Percentiles rank a stretch among this genome's conserved stretches.
Conservation (phyloP, 768 basidiomycete species). For the Panaeolus papilionaceus region DNA sequence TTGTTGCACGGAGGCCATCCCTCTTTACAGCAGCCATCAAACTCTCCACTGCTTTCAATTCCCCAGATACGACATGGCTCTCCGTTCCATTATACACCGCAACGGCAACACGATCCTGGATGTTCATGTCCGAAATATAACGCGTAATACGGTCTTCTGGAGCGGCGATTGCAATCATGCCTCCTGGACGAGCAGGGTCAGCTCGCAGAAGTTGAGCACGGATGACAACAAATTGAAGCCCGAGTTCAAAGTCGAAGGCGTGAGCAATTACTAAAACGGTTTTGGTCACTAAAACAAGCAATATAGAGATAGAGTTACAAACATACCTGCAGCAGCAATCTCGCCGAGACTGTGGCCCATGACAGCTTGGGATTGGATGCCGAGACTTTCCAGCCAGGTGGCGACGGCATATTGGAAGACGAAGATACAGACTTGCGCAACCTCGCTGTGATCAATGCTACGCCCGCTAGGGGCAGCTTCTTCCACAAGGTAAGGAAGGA, state of each 20-base stretch:
- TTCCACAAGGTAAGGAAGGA: constrained; percentile 37
- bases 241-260: constrained; percentile 35
- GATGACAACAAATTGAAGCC: constrained; percentile 36
- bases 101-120: constrained; percentile 32
- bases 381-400: constrained; percentile 37
- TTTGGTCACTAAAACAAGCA: not conserved
- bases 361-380: constrained; percentile 36
- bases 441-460: constrained; percentile 37
- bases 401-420: constrained; percentile 42
- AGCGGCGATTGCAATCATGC: constrained; percentile 40
- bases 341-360: constrained; percentile 45
- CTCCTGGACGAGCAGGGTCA: constrained; percentile 33
- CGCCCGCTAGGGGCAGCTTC: constrained; percentile 28
- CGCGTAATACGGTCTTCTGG: constrained; percentile 28
- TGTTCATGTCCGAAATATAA: constrained; percentile 30
- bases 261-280: constrained; percentile 34
- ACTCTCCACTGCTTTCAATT: constrained; percentile 31
- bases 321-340: constrained; percentile 42
- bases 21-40: constrained; percentile 35
- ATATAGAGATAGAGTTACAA: not conserved
- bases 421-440: constrained; percentile 43
- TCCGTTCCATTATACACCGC: constrained; percentile 37
- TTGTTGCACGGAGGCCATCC: constrained; percentile 33
- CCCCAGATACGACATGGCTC: constrained; percentile 38
- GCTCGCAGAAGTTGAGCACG: constrained; percentile 37